A percentile compares a stretch with the other conserved stretches of the same genome.
phyloP scores from a whole-genome alignment of 768 basidiomycete genomes.

The Naematelia aurantialba region DNA sequence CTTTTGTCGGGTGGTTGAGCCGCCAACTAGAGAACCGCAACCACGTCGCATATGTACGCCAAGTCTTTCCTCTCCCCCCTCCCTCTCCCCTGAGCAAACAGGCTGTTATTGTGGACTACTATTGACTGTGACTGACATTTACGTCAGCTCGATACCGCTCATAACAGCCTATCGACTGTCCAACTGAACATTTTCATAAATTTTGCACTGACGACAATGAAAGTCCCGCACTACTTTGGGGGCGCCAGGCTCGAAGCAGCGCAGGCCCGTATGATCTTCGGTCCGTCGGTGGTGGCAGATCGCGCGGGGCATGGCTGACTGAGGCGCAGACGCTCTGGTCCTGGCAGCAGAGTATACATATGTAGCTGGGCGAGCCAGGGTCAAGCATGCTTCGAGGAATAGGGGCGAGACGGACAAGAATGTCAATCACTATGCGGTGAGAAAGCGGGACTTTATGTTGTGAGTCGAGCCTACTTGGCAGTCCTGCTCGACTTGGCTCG shows the following conservation, averaged over 20 bases:
- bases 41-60: constrained; percentile 65
- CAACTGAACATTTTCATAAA: constrained; percentile 83
- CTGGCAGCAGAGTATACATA: constrained; percentile 34
- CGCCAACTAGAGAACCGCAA: constrained; percentile 62
- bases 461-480: constrained; percentile 17
- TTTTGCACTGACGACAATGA: constrained; percentile 75
- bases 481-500: too few relatives aligned
- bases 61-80: not conserved
- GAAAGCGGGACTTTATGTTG: constrained; percentile 27
- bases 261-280: constrained; percentile 10
- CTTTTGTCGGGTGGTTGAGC: constrained; percentile 44
- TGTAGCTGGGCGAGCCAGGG: constrained; percentile 34
- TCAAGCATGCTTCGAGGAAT: constrained; percentile 23
- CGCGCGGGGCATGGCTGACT: too few relatives aligned
- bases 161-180: constrained; percentile 64
- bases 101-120: too few relatives aligned
- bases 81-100: too few relatives aligned
- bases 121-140: too few relatives aligned
- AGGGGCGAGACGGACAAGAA: not conserved
- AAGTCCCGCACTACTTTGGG: constrained; percentile 76
- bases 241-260: not conserved
- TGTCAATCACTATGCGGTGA: constrained; percentile 25
- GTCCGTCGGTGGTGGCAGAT: too few relatives aligned
- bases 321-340: constrained; percentile 12
- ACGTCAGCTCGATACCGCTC: constrained; percentile 62